Percentiles rank a stretch among this genome's conserved stretches.
Conservation (phyloP, 2,329 filamentous ascomycete species). For the Pseudogymnoascus sp. region DNA sequence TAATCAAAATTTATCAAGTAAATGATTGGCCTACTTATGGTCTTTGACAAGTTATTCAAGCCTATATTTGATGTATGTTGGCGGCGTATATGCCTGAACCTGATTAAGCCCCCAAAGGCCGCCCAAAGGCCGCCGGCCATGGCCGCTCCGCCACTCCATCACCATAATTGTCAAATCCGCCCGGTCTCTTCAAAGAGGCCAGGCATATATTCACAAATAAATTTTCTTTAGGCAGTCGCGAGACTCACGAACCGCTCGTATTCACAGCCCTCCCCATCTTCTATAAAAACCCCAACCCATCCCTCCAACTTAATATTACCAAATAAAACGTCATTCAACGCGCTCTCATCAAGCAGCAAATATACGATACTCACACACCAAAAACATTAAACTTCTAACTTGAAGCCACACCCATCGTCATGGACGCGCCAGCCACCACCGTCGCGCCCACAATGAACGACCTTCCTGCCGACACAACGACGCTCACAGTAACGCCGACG, state of each 20-base stretch:
- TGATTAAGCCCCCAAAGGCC: background rate
- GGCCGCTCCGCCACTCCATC: background rate
- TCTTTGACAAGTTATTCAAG: background rate
- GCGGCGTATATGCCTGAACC: background rate
- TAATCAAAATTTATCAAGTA: background rate
- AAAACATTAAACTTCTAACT: background rate
- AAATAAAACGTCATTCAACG: background rate
- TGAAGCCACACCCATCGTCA: background rate
- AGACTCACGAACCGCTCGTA: background rate
- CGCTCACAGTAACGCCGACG: background rate
- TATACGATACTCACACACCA: background rate
- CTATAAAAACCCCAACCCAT: background rate
- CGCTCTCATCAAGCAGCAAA: background rate
- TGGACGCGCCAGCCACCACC: background rate
- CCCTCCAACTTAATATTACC: background rate
- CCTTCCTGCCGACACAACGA: background rate
- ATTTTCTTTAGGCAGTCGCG: background rate
- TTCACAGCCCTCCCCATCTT: too few species aligned
- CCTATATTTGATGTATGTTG: background rate
- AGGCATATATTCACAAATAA: background rate
- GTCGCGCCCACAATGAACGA: background rate
- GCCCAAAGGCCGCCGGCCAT: background rate
- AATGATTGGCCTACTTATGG: background rate
- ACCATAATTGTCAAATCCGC: background rate
- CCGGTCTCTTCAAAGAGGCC: background rate